A percentile compares a stretch with the other conserved stretches of the same genome.
phyloP scores from a whole-genome alignment of 352 stramenopile species.

The Pythium pyrilobum region DNA sequence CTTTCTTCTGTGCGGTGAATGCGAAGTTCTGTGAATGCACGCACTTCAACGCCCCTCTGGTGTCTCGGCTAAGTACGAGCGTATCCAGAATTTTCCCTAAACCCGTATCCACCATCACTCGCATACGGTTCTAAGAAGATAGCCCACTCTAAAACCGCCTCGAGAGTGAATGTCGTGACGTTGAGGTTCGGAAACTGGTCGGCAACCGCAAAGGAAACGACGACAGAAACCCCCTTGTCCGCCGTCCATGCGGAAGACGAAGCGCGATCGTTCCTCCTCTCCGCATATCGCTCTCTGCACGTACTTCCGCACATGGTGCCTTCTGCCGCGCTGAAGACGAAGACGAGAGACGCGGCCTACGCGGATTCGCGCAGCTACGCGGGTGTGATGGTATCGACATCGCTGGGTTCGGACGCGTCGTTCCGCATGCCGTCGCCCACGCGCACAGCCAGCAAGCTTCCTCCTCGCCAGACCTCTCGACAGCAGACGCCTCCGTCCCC shows the following conservation, averaged over 20 bases:
- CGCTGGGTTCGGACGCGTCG: slow-evolving; percentile 5
- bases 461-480: no score
- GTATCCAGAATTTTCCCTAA: not conserved
- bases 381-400: slow-evolving; percentile 7
- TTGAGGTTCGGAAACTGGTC: not conserved
- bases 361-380: no score
- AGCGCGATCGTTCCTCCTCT: no score
- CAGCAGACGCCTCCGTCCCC: not conserved
- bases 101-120: not conserved
- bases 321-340: no score
- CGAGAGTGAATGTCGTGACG: slow-evolving; percentile 6
- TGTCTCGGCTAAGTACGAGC: not conserved
- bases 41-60: slow-evolving; percentile 2
- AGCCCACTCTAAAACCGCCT: not conserved
- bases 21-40: slow-evolving; percentile 1
- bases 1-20: no score
- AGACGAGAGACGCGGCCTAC: no score
- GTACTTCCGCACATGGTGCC: no score
- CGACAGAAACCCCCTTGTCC: no score
- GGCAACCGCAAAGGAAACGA: no score
- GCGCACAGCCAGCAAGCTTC: not conserved
- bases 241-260: no score
- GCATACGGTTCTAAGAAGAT: not conserved
- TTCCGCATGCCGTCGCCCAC: slow-evolving; percentile 12
- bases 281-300: no score